A percentile compares a stretch with the other conserved stretches of the same genome.
Evolutionary conservation across 345 rosid species (phyloP).

Genomic region (Raphanus raphanistrum): DNA sequence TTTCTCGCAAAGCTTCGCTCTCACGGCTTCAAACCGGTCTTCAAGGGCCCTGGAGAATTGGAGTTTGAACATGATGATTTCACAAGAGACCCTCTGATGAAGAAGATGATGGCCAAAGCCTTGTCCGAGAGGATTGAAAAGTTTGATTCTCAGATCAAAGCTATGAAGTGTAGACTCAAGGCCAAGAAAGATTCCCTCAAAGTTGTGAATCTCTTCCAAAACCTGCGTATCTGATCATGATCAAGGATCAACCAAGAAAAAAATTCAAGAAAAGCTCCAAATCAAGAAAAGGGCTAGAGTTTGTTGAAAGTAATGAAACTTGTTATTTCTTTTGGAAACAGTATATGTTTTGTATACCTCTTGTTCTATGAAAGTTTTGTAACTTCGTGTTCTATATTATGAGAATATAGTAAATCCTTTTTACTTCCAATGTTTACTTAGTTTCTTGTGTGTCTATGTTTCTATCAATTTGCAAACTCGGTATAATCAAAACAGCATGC

Average conservation of each 20-base stretch:
- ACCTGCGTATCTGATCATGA: neutral
- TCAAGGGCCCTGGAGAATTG: neutral
- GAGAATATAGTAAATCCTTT: too few species aligned
- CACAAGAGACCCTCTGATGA: neutral
- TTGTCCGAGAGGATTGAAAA: neutral
- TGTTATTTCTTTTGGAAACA: too few species aligned
- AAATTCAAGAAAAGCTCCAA: too few species aligned
- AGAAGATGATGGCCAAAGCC: neutral
- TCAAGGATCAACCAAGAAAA: neutral
- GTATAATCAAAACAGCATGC: too few species aligned
- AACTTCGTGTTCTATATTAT: too few species aligned
- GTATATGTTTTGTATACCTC: too few species aligned
- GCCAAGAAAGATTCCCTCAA: neutral
- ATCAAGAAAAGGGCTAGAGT: too few species aligned
- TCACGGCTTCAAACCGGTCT: neutral
- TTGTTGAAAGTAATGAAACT: too few species aligned
- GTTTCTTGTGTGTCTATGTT: too few species aligned
- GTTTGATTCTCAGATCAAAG: neutral
- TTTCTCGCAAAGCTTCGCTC: neutral
- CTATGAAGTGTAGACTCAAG: neutral
- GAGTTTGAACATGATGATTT: neutral
- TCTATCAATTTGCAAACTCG: too few species aligned
- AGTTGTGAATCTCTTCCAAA: neutral
- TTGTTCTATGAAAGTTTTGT: too few species aligned
- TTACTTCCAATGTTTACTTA: too few species aligned